These are phyloP conservation scores for Syzygium syzygioides DNA, from an alignment of 441 rosid genomes.

Conservation along the genomic window DNA sequence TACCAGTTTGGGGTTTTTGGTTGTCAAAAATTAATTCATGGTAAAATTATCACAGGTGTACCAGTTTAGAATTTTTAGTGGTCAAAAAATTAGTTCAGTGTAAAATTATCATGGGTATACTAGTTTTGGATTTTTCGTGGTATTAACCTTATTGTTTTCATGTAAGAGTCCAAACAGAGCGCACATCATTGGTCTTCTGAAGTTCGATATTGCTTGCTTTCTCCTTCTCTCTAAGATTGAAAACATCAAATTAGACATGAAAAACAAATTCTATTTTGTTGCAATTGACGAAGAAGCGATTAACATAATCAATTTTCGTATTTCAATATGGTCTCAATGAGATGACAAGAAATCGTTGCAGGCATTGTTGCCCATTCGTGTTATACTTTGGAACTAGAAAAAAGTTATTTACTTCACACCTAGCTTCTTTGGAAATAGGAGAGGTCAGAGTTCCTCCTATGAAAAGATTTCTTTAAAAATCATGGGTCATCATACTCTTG, in stretches of 20 bases:
- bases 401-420: background rate
- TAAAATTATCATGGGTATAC: no score
- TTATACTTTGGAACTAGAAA: background rate
- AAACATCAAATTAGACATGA: background rate
- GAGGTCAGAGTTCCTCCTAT: background rate
- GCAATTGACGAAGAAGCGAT: background rate
- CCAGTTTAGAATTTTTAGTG: no score
- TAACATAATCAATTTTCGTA: background rate
- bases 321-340: background rate
- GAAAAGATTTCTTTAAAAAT: background rate
- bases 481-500: background rate
- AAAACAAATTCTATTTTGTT: background rate
- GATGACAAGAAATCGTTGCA: background rate
- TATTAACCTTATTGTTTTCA: no score
- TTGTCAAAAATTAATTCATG: no score
- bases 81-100: no score
- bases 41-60: no score
- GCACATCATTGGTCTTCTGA: background rate
- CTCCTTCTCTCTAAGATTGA: background rate
- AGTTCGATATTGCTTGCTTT: background rate
- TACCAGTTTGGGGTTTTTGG: no score
- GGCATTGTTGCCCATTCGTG: background rate
- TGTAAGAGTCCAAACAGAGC: background rate
- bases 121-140: no score
- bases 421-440: background rate